Evolutionary conservation across 768 basidiomycete genomes (phyloP), one percentile per base, ranked within the genome.

Genomic region (Boletus edulis): DNA sequence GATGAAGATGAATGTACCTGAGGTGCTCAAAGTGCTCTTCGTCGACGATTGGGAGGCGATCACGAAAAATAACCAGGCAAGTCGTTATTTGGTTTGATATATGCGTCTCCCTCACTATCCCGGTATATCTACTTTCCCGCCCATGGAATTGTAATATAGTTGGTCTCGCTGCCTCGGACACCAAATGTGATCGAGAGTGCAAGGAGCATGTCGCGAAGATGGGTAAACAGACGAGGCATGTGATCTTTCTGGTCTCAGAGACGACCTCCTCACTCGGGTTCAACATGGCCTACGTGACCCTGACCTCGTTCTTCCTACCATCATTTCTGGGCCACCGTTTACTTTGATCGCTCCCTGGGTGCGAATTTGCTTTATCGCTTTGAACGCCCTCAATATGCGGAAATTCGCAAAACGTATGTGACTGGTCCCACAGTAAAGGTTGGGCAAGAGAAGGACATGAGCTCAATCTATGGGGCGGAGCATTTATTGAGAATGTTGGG

Each of bases 1-100:
- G 65, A 86, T 98, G 80, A 93, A 91, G 73, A 78, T 99, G 47
- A 82, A 78, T 55, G 86, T 97, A 5, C 97, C 96, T 0, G 97
- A 98, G 63, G 70, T 81, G n/a, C 79, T 98, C 58, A 98, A 97
- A 70, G 81, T 85, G 31, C 79, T 89, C 45, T 78, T 99, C 37
- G 94, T 98, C 3, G 94, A 98, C 65, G 97, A 98, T 62, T 99
- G 97, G 97, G 96, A 98, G 72, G 84, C 87, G 5, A 86, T 98
- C 38, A 98, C 97, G 50, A 98, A 97, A 76, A 91, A 94, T 68
- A 85, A 86, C 62, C 90, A 94, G 82, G 96, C 89, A 55, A 27
- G 72, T 58, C 39, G 45, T 41, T 17, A 20, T 42, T 39, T 41
- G 15, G 38, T 47, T 39, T n/a, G 20, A 46, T 45, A 5, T 46